Evolutionary conservation across 495 filamentous ascomycete genomes (phyloP).

Genomic region (Clavariopsis aquatica): DNA sequence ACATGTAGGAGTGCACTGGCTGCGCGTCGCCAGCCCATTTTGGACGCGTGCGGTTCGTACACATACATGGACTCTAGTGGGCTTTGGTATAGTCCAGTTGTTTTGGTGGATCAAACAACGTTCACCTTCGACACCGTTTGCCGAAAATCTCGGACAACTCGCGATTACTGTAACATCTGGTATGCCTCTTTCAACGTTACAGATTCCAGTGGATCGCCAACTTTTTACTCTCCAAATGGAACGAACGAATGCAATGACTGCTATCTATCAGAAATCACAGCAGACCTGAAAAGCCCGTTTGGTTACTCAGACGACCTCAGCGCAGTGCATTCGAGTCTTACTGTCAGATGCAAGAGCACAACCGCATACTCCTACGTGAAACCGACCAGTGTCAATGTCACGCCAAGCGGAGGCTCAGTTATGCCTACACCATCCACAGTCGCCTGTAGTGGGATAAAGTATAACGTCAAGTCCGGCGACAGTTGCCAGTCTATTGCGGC

Average conservation of each 20-base stretch:
- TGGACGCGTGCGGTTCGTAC: conserved; percentile 5
- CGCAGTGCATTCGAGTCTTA: conserved; percentile 1
- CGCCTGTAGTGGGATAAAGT: conserved; percentile 1
- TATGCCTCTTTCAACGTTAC: conserved; percentile 8
- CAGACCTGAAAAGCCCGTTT: conserved; percentile 9
- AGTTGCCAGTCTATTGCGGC: conserved; percentile 40
- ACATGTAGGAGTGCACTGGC: neutral
- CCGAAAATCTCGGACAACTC: conserved; percentile 12
- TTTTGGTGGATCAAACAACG: conserved; percentile 1
- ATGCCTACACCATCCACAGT: neutral
- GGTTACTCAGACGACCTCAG: conserved; percentile 6
- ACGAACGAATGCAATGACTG: conserved; percentile 11
- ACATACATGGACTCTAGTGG: conserved; percentile 1
- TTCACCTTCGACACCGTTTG: conserved; percentile 4
- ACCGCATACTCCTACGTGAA: conserved; percentile 7
- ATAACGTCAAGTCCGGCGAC: conserved; percentile 33
- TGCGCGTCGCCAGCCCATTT: conserved; percentile 2
- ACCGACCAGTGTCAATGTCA: conserved; percentile 4
- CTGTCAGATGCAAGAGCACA: conserved; percentile 2
- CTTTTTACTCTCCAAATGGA: conserved; percentile 5
- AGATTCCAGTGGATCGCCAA: neutral
- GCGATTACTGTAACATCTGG: conserved; percentile 14
- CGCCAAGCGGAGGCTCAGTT: neutral
- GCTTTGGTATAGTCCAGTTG: conserved; percentile 2
- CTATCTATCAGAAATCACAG: conserved; percentile 6